Conservation (phyloP, 352 stramenopile species). For the Phytophthora megakarya region DNA sequence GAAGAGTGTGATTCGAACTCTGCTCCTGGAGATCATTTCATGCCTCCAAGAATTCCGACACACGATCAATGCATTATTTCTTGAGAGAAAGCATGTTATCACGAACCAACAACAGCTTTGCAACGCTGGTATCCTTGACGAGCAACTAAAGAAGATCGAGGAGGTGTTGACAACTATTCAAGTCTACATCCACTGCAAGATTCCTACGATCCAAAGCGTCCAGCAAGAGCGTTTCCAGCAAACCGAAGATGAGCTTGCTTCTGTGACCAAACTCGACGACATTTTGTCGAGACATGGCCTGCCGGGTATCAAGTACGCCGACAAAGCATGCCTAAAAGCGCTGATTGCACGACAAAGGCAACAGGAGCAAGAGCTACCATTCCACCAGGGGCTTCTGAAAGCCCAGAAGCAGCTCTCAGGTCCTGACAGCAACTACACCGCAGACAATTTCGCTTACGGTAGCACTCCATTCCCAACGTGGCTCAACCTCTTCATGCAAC, state of each 20-base stretch:
- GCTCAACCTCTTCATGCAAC: slow-evolving; percentile 35
- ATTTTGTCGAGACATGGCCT: slow-evolving; percentile 16
- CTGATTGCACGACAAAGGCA: slow-evolving; percentile 33
- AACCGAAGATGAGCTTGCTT: slow-evolving; percentile 18
- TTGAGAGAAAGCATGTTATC: neutral
- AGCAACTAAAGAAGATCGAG: slow-evolving; percentile 17
- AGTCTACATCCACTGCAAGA: slow-evolving; percentile 9
- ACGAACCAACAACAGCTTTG: neutral
- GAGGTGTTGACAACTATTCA: slow-evolving; percentile 13
- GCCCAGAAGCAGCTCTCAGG: slow-evolving; percentile 29
- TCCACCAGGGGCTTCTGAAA: slow-evolving; percentile 36
- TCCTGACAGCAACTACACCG: slow-evolving; percentile 33
- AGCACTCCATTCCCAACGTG: slow-evolving; percentile 59
- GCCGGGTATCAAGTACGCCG: neutral
- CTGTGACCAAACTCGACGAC: slow-evolving; percentile 19
- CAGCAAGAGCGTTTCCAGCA: slow-evolving; percentile 8
- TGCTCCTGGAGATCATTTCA: slow-evolving; percentile 27
- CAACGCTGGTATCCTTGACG: neutral
- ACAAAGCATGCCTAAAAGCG: slow-evolving; percentile 7
- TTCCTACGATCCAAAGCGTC: slow-evolving; percentile 24
- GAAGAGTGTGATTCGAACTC: slow-evolving; percentile 3
- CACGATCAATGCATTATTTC: slow-evolving; percentile 19
- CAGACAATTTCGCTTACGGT: slow-evolving; percentile 62
- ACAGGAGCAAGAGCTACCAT: slow-evolving; percentile 40
- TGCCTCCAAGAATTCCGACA: slow-evolving; percentile 34